Conservation (phyloP, 768 basidiomycete genomes). For the Chlorophyllum brunneum region DNA sequence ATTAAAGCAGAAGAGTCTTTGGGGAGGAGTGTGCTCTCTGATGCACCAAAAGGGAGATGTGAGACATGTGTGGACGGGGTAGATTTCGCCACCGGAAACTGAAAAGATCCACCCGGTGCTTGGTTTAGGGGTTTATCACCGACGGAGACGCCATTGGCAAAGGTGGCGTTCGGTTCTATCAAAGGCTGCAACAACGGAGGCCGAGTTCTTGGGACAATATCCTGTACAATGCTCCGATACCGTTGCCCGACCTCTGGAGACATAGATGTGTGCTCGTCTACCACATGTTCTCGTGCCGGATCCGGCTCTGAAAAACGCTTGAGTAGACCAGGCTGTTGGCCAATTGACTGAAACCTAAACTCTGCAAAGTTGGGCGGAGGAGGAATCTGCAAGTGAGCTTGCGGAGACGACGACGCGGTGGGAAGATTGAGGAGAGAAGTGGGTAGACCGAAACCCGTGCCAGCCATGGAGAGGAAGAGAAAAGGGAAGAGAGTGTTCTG, state of each 20-base stretch:
- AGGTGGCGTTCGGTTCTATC: neutral
- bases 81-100: neutral
- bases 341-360: conserved; percentile 5
- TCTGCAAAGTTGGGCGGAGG: conserved; percentile 6
- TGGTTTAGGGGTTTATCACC: neutral
- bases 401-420: neutral
- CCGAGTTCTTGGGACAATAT: neutral
- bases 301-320: conserved; percentile 3
- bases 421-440: neutral
- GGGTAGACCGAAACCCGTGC: conserved; percentile 1
- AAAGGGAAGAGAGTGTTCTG: neutral
- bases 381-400: neutral
- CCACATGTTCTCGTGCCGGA: neutral
- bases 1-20: neutral
- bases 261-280: conserved; percentile 1
- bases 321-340: conserved; percentile 2
- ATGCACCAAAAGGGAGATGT: neutral
- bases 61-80: neutral
- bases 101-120: neutral
- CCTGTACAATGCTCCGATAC: neutral
- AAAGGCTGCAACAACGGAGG: neutral
- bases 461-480: neutral
- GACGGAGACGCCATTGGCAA: neutral
- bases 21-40: too few species aligned
- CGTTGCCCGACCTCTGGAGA: neutral